phyloP scores from a whole-genome alignment of 768 basidiomycete genomes.

The Tulasnella sp. region DNA sequence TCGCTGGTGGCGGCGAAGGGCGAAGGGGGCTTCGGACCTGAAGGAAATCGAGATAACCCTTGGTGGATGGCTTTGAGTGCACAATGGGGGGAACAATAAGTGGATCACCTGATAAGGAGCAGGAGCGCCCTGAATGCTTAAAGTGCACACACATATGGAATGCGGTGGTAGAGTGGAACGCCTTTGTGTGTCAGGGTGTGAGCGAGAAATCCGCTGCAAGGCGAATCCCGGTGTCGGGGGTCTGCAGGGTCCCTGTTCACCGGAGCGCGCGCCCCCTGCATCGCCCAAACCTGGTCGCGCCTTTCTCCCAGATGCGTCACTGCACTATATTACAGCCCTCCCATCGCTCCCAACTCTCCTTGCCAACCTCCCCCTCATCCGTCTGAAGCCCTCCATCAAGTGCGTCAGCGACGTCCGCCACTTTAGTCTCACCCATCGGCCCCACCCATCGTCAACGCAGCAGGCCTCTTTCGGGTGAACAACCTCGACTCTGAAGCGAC shows the following conservation, averaged over 20 bases:
- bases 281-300: slow-evolving; percentile 11
- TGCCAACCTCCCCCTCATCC: background rate
- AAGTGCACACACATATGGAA: slow-evolving; percentile 2
- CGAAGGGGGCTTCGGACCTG: background rate
- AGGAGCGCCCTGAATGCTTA: background rate
- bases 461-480: background rate
- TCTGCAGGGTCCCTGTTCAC: too few species aligned
- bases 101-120: background rate
- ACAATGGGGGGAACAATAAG: background rate
- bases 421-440: background rate
- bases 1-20: background rate
- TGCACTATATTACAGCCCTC: background rate
- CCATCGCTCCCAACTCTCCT: background rate
- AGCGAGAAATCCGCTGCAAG: background rate
- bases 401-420: background rate
- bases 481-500: background rate
- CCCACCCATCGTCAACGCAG: slow-evolving; percentile 10
- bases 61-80: background rate
- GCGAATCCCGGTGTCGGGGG: background rate
- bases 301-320: slow-evolving; percentile 1
- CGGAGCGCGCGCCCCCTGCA: background rate
- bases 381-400: background rate
- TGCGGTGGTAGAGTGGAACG: slow-evolving; percentile 3
- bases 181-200: slow-evolving; percentile 3
- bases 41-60: slow-evolving; percentile 6